Evolutionary conservation across 1,284 basidiomycete genomes (phyloP).

Genomic region (Papiliotrema terrestris): DNA sequence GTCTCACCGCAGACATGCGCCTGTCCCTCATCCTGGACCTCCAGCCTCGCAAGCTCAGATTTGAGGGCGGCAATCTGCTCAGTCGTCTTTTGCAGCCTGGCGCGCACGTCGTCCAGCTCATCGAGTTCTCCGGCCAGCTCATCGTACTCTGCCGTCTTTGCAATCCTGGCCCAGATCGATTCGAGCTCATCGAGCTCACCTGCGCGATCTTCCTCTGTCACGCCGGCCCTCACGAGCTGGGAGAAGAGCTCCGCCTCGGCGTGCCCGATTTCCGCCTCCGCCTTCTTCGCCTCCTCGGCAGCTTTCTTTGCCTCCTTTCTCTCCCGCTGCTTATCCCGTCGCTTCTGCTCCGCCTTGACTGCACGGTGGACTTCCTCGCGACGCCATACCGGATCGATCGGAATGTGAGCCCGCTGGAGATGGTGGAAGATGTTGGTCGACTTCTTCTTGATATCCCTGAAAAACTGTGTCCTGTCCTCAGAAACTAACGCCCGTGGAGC

Average conservation of each 20-base stretch:
- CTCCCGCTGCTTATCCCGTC: background rate
- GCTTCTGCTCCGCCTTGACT: conserved; percentile 1
- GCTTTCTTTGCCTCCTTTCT: background rate
- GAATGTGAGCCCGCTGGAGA: background rate
- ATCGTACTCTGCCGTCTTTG: background rate
- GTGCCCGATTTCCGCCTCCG: background rate
- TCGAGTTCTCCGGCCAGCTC: background rate
- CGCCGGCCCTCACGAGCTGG: background rate
- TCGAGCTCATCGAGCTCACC: background rate
- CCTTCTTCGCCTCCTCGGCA: background rate
- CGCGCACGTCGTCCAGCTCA: too few species aligned
- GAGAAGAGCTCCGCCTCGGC: background rate
- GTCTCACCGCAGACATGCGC: background rate
- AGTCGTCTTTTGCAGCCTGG: background rate
- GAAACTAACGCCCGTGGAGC: too few species aligned
- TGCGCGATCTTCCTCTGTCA: background rate
- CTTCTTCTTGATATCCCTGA: conserved; percentile 18
- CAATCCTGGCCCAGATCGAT: background rate
- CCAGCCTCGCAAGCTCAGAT: background rate
- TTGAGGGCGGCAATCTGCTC: background rate
- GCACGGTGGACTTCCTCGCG: conserved; percentile 2
- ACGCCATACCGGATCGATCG: background rate
- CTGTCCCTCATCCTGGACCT: background rate
- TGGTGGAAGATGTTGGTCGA: conserved; percentile 14
- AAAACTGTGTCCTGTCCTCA: conserved; percentile 12